Conservation (phyloP, 371 early-diverging fungal genomes). For the Blastocladiella emersonii region DNA sequence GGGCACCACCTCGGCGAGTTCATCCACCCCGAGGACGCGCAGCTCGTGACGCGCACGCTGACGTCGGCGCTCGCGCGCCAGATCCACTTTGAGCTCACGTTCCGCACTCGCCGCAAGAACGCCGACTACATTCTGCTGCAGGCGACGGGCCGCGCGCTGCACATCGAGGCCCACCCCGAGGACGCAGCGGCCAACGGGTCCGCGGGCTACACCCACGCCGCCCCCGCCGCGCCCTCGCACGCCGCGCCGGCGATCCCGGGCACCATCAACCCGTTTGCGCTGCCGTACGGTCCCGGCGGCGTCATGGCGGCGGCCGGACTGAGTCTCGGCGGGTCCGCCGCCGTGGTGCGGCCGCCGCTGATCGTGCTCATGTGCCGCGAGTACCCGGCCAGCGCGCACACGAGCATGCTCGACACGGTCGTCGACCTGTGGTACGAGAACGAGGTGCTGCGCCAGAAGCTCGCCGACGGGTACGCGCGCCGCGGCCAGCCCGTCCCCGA, state of each 20-base stretch:
- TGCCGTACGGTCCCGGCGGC: neutral
- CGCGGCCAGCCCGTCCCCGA: no score
- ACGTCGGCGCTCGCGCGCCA: neutral
- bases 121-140: conserved; percentile 1
- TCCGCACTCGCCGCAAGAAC: neutral
- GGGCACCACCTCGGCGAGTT: conserved; percentile 4
- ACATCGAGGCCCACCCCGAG: neutral
- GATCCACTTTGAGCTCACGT: neutral
- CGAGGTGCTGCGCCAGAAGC: neutral
- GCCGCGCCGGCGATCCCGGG: no score
- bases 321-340: no score
- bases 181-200: neutral
- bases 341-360: neutral
- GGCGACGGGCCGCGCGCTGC: neutral
- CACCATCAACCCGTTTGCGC: neutral
- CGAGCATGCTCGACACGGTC: neutral
- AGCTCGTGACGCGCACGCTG: neutral
- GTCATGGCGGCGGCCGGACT: neutral
- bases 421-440: neutral
- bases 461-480: neutral
- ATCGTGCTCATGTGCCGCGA: neutral
- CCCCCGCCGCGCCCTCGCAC: neutral
- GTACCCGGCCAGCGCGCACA: neutral
- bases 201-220: neutral
- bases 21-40: conserved; percentile 1